phyloP scores from a whole-genome alignment of 768 basidiomycete species.

The Lentinus brumalis region DNA sequence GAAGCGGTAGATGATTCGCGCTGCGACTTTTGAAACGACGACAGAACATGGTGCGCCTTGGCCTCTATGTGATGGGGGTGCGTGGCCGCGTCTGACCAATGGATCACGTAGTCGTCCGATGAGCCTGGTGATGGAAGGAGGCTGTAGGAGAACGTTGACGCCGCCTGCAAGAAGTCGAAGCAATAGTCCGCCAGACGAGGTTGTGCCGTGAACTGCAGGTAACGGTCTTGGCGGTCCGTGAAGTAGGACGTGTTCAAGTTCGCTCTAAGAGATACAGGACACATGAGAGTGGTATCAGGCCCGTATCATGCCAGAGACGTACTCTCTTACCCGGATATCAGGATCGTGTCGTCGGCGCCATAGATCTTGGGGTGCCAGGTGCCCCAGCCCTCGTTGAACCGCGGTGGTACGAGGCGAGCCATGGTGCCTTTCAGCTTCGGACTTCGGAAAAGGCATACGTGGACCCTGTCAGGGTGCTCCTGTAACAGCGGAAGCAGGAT shows the following conservation, averaged over 20 bases:
- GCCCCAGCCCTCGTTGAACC: constrained; percentile 95
- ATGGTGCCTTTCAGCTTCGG: constrained; percentile 79
- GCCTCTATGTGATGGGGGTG: constrained; percentile 73
- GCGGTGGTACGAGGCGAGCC: constrained; percentile 78
- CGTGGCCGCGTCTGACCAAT: constrained; percentile 66
- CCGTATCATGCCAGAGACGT: constrained; percentile 6
- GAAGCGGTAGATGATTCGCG: constrained; percentile 17
- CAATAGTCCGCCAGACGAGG: constrained; percentile 79
- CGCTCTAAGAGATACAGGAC: constrained; percentile 55
- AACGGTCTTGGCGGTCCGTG: constrained; percentile 93
- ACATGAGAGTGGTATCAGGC: background rate
- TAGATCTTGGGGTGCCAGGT: constrained; percentile 99
- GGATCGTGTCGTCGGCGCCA: constrained; percentile 87
- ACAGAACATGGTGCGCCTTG: constrained; percentile 57
- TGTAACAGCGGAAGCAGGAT: constrained; percentile 72
- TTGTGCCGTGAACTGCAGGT: constrained; percentile 71
- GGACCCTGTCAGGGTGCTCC: constrained; percentile 72
- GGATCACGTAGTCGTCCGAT: constrained; percentile 49
- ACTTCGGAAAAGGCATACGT: constrained; percentile 83
- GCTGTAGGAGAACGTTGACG: constrained; percentile 73
- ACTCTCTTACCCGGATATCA: constrained; percentile 85
- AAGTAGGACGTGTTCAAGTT: constrained; percentile 95
- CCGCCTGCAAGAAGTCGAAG: constrained; percentile 68
- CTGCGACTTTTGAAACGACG: constrained; percentile 56
- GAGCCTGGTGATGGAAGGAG: constrained; percentile 37